These are phyloP conservation scores for Lyophyllum atratum DNA, from an alignment of 768 basidiomycete genomes.

Conservation along the genomic window DNA sequence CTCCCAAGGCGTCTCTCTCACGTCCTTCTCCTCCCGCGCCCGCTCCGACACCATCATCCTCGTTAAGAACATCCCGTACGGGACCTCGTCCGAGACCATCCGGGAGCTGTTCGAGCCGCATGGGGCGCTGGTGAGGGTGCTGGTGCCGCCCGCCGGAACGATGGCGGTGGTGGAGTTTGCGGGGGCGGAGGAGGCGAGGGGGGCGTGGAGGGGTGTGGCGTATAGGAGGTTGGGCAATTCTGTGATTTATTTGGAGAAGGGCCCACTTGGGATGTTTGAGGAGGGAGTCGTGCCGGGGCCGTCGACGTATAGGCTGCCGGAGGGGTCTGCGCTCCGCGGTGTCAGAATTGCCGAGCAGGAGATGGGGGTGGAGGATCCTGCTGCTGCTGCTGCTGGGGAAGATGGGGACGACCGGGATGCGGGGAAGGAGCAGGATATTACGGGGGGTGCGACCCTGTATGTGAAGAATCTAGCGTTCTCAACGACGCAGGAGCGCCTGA, in stretches of 20 bases:
- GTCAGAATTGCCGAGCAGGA: constrained; percentile 49
- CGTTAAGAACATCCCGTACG: constrained; percentile 96
- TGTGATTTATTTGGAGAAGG: constrained; percentile 91
- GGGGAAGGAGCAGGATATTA: constrained; percentile 39
- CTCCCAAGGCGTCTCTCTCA: constrained; percentile 59
- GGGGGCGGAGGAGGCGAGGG: constrained; percentile 66
- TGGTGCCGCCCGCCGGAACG: constrained; percentile 70
- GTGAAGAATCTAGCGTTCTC: constrained; percentile 95
- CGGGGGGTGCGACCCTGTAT: constrained; percentile 82
- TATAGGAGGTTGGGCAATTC: constrained; percentile 90
- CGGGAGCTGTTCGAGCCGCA: constrained; percentile 77
- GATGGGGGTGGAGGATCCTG: constrained; percentile 21
- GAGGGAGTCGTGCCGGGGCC: constrained; percentile 33
- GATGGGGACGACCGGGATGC: no score
- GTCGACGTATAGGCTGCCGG: constrained; percentile 7
- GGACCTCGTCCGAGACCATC: constrained; percentile 70
- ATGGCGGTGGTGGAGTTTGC: constrained; percentile 90
- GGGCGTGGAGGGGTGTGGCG: constrained; percentile 79
- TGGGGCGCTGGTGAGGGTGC: constrained; percentile 66
- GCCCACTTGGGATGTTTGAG: constrained; percentile 81
- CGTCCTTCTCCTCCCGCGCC: constrained; percentile 49
- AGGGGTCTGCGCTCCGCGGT: constrained; percentile 20
- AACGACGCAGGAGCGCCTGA: constrained; percentile 78
- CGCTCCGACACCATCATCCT: constrained; percentile 83
- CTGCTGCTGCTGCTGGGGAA: no score